These are phyloP conservation scores for Aspergillus alliaceus DNA, from an alignment of 2,329 filamentous ascomycete species.

Conservation along the genomic window DNA sequence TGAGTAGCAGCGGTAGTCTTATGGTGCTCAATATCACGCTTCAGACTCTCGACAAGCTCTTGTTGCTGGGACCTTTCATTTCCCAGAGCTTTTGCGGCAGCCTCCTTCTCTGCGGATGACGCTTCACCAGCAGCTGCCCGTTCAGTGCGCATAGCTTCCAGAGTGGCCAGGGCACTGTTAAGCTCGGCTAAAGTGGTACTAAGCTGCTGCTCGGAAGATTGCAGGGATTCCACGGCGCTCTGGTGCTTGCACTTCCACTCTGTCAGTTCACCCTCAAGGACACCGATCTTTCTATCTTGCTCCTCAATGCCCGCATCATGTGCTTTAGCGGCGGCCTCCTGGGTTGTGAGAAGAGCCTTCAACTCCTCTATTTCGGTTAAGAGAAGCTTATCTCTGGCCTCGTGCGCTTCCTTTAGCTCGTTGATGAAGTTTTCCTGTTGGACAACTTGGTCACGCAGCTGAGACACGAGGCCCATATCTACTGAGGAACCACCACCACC, in stretches of 20 bases:
- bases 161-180: conserved; percentile 62
- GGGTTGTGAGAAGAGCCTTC: conserved; percentile 53
- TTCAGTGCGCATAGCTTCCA: conserved; percentile 48
- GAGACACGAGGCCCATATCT: conserved; percentile 87
- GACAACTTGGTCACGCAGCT: conserved; percentile 82
- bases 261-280: conserved; percentile 69
- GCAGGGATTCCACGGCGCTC: conserved; percentile 67
- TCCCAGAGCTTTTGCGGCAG: conserved; percentile 48
- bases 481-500: conserved; percentile 66
- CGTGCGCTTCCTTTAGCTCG: conserved; percentile 70
- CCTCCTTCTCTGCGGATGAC: conserved; percentile 35
- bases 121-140: conserved; percentile 35
- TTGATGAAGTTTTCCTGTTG: conserved; percentile 80
- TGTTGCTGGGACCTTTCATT: conserved; percentile 59
- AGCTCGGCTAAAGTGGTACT: conserved; percentile 71
- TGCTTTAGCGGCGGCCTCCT: conserved; percentile 37
- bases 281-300: conserved; percentile 60
- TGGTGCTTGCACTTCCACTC: conserved; percentile 77
- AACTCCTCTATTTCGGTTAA: conserved; percentile 69
- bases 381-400: conserved; percentile 73
- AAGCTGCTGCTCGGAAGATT: conserved; percentile 71
- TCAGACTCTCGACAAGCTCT: conserved; percentile 61
- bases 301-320: conserved; percentile 34
- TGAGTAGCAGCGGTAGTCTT: conserved; percentile 71
- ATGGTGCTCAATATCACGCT: conserved; percentile 77